These are phyloP conservation scores for Penicillium sp. DNA, from an alignment of 2,329 filamentous ascomycete genomes.

Conservation along the genomic window DNA sequence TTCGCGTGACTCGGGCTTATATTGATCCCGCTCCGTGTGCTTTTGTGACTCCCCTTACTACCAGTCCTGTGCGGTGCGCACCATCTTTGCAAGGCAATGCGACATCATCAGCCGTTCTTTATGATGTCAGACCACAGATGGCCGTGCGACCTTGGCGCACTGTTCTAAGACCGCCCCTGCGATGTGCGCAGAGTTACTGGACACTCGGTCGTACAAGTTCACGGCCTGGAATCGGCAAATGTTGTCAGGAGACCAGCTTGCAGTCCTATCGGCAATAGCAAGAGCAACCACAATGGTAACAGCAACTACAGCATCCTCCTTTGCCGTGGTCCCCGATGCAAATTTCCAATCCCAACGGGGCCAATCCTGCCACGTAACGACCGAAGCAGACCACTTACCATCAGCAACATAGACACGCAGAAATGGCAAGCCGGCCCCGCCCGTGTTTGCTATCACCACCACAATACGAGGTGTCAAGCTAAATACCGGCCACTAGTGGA, in stretches of 20 bases:
- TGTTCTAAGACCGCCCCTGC: background rate
- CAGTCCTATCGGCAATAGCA: background rate
- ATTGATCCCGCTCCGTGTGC: background rate
- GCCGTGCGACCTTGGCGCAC: background rate
- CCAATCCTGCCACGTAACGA: background rate
- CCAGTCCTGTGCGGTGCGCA: too few species aligned
- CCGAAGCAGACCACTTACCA: background rate
- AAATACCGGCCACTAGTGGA: background rate
- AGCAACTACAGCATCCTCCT: background rate
- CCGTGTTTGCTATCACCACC: background rate
- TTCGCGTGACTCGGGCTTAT: background rate
- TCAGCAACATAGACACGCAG: background rate
- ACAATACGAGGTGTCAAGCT: slow-evolving; percentile 1
- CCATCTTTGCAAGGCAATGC: slow-evolving; percentile 1
- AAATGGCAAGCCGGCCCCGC: background rate
- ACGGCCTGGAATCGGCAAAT: background rate
- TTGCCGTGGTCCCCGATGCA: too few species aligned
- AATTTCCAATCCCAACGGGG: background rate
- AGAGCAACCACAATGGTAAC: background rate
- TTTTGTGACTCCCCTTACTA: background rate
- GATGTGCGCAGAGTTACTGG: background rate
- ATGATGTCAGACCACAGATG: slow-evolving; percentile 25
- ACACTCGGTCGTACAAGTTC: background rate
- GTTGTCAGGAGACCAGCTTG: background rate
- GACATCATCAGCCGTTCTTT: slow-evolving; percentile 5